Base-by-base conservation (phyloP, 805 yeast genomes). In the Blastobotrys peoriensis region DNA sequence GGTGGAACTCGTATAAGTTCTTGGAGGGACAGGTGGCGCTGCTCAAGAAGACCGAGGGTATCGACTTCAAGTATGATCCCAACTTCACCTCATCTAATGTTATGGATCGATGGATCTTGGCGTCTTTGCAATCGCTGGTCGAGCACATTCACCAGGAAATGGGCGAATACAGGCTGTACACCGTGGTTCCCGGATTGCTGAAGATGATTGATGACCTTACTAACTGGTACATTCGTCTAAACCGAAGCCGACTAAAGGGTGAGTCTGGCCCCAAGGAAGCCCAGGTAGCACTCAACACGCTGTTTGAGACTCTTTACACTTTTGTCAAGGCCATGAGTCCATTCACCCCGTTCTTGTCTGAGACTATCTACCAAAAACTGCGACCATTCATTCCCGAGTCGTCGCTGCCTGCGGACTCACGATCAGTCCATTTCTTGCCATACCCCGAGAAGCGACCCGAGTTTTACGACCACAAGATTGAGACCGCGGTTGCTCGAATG, bases 1-100 rank as follows among this genome's bases (percentile, higher is more conserved):
- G 98, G 98, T 93, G 91, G 88, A 93, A 93, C 73, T 86, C 97
- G 23, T 91, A 74, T 76, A 93, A 91, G 68, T 93, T 93, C 73
- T 83, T 89, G 73, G 95, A 89, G 61, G 97, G 93, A 55, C 95
- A 94, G 59, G 84, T 89, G 54, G 85, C 86, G 20, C 69, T 93
- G 44, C 76, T 85, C 63, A 79, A 83, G 69, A 93, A 91, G 71
- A 78, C 79, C 44, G 76, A 82, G 40, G 76, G 75, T 44, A 62
- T 75, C 50, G 86, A 79, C 41, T 93, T 85, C 72, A 71, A 75
- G 56, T 89, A 80, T 67, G 83, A 89, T 59, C 76, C 83, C 22
- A 49, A 66, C 3, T 67, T 81, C 48, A 67, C 65, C 46, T 82
- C 95, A 42, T 80, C 74, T 37, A 93, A 93, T 59, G 96, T 91